Evolutionary conservation across 805 yeast species (phyloP).

Genomic region (Myxozyma melibiosi): DNA sequence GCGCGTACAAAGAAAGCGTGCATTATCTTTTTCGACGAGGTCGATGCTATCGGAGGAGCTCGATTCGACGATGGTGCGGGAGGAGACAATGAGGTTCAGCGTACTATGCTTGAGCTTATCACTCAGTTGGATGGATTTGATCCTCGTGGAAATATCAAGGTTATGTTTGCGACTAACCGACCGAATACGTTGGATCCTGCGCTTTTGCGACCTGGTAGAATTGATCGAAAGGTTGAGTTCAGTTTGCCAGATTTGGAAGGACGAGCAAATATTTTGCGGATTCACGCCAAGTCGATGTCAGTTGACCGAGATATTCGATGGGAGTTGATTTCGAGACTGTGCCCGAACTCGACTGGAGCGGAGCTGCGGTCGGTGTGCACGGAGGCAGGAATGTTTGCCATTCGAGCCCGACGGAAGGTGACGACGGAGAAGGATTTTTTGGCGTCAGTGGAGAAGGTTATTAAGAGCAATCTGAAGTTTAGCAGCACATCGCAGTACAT

Average conservation of each 20-base stretch:
- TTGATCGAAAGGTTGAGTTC: slow-evolving; percentile 97
- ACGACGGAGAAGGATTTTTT: slow-evolving; percentile 98
- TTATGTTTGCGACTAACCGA: slow-evolving; percentile 98
- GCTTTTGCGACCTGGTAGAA: slow-evolving; percentile 95
- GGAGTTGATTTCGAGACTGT: slow-evolving; percentile 95
- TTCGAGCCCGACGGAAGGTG: slow-evolving; percentile 95
- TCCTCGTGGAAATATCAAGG: slow-evolving; percentile 98
- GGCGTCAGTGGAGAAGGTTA: slow-evolving; percentile 97
- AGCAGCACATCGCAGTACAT: slow-evolving; percentile 95
- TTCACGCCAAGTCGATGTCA: slow-evolving; percentile 96
- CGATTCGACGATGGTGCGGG: slow-evolving; percentile 98
- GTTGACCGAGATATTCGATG: slow-evolving; percentile 97
- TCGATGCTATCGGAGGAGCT: slow-evolving; percentile 99
- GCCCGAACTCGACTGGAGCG: slow-evolving; percentile 99
- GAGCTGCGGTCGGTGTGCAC: slow-evolving; percentile 98
- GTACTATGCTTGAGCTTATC: slow-evolving; percentile 97
- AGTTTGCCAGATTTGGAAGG: slow-evolving; percentile 96
- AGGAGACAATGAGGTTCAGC: slow-evolving; percentile 98
- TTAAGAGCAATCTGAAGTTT: slow-evolving; percentile 97
- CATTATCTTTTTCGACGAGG: slow-evolving; percentile 96
- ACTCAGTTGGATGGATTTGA: slow-evolving; percentile 98
- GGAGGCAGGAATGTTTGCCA: slow-evolving; percentile 99
- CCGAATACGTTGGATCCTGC: slow-evolving; percentile 99
- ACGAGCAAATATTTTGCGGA: slow-evolving; percentile 94
- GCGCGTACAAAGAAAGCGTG: slow-evolving; percentile 98